Evolutionary conservation across 192 early-diverging fungal genomes (phyloP), one percentile per base, ranked within the genome.

Genomic region (Pecoramyces ruminantium): DNA sequence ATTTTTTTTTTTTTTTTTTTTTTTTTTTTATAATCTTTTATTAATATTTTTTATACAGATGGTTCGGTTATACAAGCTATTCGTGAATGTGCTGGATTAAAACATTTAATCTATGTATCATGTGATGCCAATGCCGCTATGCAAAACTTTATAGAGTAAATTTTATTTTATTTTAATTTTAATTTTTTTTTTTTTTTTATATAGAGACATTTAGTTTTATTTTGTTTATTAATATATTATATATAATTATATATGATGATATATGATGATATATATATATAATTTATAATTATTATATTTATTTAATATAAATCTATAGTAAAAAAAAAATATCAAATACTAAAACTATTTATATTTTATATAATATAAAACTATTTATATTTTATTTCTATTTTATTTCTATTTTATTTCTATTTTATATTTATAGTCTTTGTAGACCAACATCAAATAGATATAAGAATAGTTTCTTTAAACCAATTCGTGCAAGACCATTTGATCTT

Each of bases 361-460:
- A n/a, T n/a, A n/a, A n/a, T n/a, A n/a, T n/a, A n/a, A n/a, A n/a
- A n/a, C n/a, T n/a, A n/a, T n/a, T n/a, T n/a, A n/a, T n/a, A n/a
- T n/a, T n/a, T n/a, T n/a, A n/a, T n/a, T n/a, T n/a, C n/a, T n/a
- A n/a, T n/a, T n/a, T n/a, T n/a, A n/a, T n/a, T n/a, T n/a, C n/a
- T n/a, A n/a, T n/a, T n/a, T n/a, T n/a, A n/a, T n/a, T n/a, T n/a
- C n/a, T n/a, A n/a, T n/a, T n/a, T n/a, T n/a, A n/a, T n/a, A n/a
- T n/a, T n/a, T n/a, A n/a, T n/a, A n/a, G 91, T 82, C 84, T 95
- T 17, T 93, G 92, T 81, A 86, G 91, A 14, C 93, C 93, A 29
- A 82, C 85, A 13, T 90, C 93, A 13, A 92, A 90, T 82, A 84
- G 85, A 83, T 92, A 85, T 80, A 81, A 80, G 28, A 91, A 90